Evolutionary conservation across 768 basidiomycete species (phyloP).

Genomic region (Trametes cubensis): DNA sequence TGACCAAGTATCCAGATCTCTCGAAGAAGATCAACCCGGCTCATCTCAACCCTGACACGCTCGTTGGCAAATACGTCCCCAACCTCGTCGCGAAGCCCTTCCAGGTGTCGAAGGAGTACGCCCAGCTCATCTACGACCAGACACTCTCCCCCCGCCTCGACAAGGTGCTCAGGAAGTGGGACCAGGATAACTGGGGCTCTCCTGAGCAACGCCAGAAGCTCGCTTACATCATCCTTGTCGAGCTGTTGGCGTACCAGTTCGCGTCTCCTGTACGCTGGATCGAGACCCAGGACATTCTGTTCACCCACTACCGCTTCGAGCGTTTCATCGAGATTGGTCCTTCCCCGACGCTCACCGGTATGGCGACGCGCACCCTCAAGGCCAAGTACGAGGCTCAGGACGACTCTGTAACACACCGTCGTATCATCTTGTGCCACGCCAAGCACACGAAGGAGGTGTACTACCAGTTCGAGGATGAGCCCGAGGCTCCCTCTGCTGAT

Average conservation of each 20-base stretch:
- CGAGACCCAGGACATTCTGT: constrained; percentile 95
- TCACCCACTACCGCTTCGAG: constrained; percentile 84
- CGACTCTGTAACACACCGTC: constrained; percentile 76
- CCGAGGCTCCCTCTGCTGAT: constrained; percentile 46
- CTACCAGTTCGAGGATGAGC: constrained; percentile 94
- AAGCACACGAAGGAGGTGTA: constrained; percentile 98
- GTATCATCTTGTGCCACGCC: constrained; percentile 87
- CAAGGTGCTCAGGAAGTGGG: constrained; percentile 94
- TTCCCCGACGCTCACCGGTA: constrained; percentile 93
- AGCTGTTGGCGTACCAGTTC: constrained; percentile 96
- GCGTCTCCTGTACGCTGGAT: constrained; percentile 99
- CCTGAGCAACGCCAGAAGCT: constrained; percentile 86
- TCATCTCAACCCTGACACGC: constrained; percentile 91
- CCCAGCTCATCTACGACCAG: constrained; percentile 94
- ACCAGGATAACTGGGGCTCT: constrained; percentile 84
- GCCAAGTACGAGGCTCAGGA: constrained; percentile 92
- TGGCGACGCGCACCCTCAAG: constrained; percentile 89
- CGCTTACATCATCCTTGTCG: constrained; percentile 95
- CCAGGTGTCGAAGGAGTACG: constrained; percentile 81
- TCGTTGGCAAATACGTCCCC: constrained; percentile 94
- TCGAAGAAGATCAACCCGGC: constrained; percentile 96
- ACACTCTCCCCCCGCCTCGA: constrained; percentile 94
- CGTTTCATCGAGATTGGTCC: constrained; percentile 96
- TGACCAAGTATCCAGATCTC: constrained; percentile 57
- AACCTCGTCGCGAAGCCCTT: constrained; percentile 93